phyloP scores from a whole-genome alignment of 1,284 basidiomycete genomes.

The Thelephora terrestris region DNA sequence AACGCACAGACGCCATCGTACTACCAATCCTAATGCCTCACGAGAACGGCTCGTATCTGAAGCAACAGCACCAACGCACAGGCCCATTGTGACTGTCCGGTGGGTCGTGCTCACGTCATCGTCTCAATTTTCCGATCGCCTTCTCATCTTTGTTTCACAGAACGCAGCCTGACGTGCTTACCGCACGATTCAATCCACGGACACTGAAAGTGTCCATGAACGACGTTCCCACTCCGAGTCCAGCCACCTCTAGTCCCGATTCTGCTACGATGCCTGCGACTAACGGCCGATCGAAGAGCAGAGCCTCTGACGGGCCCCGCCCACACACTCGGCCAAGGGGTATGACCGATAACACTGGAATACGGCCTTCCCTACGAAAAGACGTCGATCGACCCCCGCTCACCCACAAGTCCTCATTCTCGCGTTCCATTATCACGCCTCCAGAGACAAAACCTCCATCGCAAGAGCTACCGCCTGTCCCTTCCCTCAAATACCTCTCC shows the following conservation, averaged over 20 bases:
- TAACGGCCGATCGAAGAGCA: neutral
- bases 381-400: neutral
- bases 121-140: neutral
- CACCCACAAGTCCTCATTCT: neutral
- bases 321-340: neutral
- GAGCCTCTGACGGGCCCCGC: neutral
- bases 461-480: slow-evolving; percentile 7
- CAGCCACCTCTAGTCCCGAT: neutral
- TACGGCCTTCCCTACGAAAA: neutral
- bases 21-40: neutral
- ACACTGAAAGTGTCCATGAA: neutral
- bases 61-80: neutral
- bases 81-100: neutral
- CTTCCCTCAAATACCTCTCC: neutral
- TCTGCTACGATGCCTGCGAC: neutral
- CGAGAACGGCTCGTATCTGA: neutral
- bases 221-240: neutral
- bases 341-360: neutral
- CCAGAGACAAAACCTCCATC: slow-evolving; percentile 7
- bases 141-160: no score
- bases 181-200: no score
- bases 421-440: neutral
- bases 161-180: no score
- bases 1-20: neutral
- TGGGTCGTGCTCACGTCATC: neutral